These are phyloP conservation scores for Cymbopogon flexuosus DNA, from an alignment of 202 grass and related monocot species.

Conservation along the genomic window DNA sequence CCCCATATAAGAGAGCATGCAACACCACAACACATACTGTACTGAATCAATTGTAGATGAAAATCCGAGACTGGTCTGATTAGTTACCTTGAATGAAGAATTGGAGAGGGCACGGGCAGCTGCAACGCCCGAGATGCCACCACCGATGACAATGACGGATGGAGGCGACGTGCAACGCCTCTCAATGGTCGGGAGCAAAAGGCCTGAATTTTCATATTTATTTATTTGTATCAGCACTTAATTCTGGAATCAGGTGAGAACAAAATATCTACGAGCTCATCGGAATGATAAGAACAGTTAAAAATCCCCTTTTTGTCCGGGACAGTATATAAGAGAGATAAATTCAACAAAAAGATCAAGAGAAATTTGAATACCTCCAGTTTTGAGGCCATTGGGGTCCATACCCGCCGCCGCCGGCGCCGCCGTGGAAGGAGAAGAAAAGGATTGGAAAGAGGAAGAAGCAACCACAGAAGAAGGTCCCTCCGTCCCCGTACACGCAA, in stretches of 20 bases:
- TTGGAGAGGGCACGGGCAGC: constrained; percentile 56
- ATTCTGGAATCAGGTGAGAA: neutral
- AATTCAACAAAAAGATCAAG: neutral
- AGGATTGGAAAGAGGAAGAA: neutral
- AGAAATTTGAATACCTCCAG: constrained; percentile 34
- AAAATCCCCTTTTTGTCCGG: too few relatives aligned
- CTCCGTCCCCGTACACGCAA: constrained; percentile 3
- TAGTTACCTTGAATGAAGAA: constrained; percentile 48
- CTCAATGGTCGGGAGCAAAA: constrained; percentile 54
- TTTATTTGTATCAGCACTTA: neutral
- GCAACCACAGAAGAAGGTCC: neutral
- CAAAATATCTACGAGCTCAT: too few relatives aligned
- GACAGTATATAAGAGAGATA: too few relatives aligned
- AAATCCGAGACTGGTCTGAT: neutral
- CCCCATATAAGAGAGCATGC: too few relatives aligned
- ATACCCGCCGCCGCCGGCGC: neutral
- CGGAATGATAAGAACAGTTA: too few relatives aligned
- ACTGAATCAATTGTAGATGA: neutral
- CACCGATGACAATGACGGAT: constrained; percentile 58
- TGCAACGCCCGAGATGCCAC: constrained; percentile 54
- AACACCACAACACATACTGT: too few relatives aligned
- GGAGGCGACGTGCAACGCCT: constrained; percentile 40
- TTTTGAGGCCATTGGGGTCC: constrained; percentile 48
- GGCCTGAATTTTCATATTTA: constrained; percentile 24
- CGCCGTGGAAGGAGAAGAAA: neutral